Evolutionary conservation across 129 eudicot genomes (phyloP).

Genomic region (Centaurea solstitialis): DNA sequence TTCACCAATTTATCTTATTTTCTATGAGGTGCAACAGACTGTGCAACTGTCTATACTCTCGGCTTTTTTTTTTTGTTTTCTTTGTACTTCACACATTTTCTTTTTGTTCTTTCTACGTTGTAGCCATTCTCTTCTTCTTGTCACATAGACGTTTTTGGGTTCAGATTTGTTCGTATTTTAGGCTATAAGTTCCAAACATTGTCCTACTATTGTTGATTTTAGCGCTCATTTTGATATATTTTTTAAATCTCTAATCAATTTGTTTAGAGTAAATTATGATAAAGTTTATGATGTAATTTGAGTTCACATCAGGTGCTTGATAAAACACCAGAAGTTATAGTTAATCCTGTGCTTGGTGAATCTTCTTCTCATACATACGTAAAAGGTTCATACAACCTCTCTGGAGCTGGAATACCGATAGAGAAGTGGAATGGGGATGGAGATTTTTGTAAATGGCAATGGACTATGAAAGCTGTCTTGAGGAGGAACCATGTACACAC

Average conservation of each 20-base stretch:
- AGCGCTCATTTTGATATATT: not conserved
- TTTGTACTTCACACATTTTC: not conserved
- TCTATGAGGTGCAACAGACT: not conserved
- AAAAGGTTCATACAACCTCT: not conserved
- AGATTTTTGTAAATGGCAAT: not conserved
- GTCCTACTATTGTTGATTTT: not conserved
- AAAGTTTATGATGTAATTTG: not conserved
- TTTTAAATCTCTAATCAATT: not conserved
- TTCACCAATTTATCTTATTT: constrained; percentile 1
- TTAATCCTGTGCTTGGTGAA: not conserved
- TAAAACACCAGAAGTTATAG: not conserved
- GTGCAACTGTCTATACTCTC: constrained; percentile 2
- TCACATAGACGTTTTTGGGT: not conserved
- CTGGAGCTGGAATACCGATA: not conserved
- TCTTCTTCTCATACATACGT: not conserved
- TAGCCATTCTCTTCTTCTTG: not conserved
- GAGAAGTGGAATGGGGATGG: not conserved
- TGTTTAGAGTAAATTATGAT: not conserved
- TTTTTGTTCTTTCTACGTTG: not conserved
- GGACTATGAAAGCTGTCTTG: not conserved
- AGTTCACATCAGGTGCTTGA: not conserved
- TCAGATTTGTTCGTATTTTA: not conserved
- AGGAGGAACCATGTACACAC: not conserved
- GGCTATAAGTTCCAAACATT: not conserved
- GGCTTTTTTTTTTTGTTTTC: not conserved